Conservation (phyloP, 2,329 filamentous ascomycete genomes). For the Aspergillus oerlinghausenensis region DNA sequence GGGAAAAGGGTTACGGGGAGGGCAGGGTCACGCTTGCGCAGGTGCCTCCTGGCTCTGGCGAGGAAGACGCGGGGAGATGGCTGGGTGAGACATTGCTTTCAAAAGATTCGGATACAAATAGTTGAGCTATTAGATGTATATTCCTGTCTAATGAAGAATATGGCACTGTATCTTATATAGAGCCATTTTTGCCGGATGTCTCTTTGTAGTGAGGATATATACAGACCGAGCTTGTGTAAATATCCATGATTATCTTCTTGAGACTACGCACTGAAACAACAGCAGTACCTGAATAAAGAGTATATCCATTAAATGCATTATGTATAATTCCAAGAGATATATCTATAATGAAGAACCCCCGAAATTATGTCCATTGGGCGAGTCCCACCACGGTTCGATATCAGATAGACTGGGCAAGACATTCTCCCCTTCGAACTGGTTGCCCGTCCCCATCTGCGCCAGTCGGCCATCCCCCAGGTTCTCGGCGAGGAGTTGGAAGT, state of each 20-base stretch:
- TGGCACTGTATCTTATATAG: no score
- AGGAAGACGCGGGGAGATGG: not conserved
- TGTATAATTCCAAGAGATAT: not conserved
- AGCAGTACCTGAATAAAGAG: not conserved
- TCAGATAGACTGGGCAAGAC: slow-evolving; percentile 19
- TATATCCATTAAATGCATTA: not conserved
- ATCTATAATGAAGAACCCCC: slow-evolving; percentile 17
- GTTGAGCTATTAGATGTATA: not conserved
- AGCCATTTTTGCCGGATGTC: no score
- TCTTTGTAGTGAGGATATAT: no score
- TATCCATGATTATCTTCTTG: no score
- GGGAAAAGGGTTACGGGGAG: slow-evolving; percentile 37
- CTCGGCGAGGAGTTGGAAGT: slow-evolving; percentile 22
- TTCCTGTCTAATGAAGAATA: not conserved
- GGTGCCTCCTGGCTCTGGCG: not conserved
- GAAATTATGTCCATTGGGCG: slow-evolving; percentile 13
- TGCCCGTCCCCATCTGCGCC: slow-evolving; percentile 12
- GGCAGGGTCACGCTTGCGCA: slow-evolving; percentile 26
- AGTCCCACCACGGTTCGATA: slow-evolving; percentile 32
- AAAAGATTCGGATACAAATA: not conserved
- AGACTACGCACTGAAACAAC: no score
- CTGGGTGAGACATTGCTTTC: not conserved
- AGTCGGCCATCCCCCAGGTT: slow-evolving; percentile 14
- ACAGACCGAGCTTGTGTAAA: no score
- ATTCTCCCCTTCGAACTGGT: slow-evolving; percentile 7